Base-by-base conservation (phyloP, 2,329 filamentous ascomycete genomes). In the Ophiostoma tasmaniense region DNA sequence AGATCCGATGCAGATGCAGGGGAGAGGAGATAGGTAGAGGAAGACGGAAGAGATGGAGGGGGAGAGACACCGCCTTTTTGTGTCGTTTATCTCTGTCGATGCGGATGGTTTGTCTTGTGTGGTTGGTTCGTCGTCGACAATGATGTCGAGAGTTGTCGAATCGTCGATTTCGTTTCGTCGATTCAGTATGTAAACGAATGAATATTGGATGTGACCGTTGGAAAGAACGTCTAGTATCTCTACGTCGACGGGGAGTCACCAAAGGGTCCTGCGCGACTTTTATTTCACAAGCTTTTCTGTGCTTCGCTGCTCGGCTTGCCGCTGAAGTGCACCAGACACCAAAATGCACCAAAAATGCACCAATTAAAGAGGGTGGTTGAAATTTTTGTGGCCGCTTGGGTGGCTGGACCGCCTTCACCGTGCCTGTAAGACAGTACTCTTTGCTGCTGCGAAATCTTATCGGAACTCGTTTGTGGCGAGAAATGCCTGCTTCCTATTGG, bases 11-110 rank as follows among this genome's bases (percentile, higher is more conserved):
- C 37, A 39, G 37, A 30, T 33, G 55, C 37, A 61, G 25, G 17
- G 14, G 7, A 22, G 25, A 22, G 8, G 59, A 25, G 35, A 25
- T n/a, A 17, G 17, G 22, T 52, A 33, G 35, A 62, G 45, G 45
- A 59, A 59, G 35, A 14, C n/a, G 10, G 25, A 55, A 14, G 61
- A 66, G 55, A 62, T 33, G 8, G 28, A 20, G 28, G 14, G 59
- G 59, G 17, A 42, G 45, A 37, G 42, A 64, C 62, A 65, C 37
- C 37, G 64, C 39, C 37, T 66, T 66, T 28, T 14, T 65, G 25
- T 28, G 10, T 65, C 42, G 3, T 39, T 22, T 50, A 3, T 25
- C 30, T 33, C 30, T 62, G 28, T 62, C 59, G 59, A 6, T 30
- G 17, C 8, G 17, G 17, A 14, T 17, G 55, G 25, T 33, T 3